These are phyloP conservation scores for Mariannaea elegans DNA, from an alignment of 2,329 filamentous ascomycete genomes.

Conservation along the genomic window DNA sequence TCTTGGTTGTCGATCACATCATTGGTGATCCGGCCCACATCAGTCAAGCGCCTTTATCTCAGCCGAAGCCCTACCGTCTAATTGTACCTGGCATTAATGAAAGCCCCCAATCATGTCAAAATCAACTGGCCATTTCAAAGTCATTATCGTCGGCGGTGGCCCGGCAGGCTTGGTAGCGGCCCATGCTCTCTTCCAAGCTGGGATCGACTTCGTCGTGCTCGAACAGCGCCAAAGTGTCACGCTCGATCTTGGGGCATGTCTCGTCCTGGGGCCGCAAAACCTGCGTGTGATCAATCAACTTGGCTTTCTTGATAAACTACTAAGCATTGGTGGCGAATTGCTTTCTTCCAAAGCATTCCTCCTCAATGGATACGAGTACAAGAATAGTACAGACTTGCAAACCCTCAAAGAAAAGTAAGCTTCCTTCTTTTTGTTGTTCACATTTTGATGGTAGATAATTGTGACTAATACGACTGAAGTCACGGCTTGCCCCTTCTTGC, in stretches of 20 bases:
- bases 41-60: not conserved
- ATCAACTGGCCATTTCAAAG: no score
- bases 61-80: not conserved
- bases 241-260: conserved; percentile 33
- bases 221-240: conserved; percentile 43
- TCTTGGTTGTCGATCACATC: not conserved
- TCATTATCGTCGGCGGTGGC: conserved; percentile 41
- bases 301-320: conserved; percentile 13
- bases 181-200: conserved; percentile 36
- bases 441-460: not conserved
- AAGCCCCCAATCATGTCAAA: no score
- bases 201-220: conserved; percentile 51
- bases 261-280: conserved; percentile 13
- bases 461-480: conserved; percentile 1
- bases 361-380: not conserved
- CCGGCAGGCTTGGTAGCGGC: conserved; percentile 41
- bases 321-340: not conserved
- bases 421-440: not conserved
- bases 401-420: conserved; percentile 6
- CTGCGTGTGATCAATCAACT: conserved; percentile 21
- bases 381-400: not conserved
- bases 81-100: no score
- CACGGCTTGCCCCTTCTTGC: conserved; percentile 7
- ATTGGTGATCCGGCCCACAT: not conserved
- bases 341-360: not conserved